Conservation (phyloP, 768 basidiomycete species). For the Termitomyces sp. region DNA sequence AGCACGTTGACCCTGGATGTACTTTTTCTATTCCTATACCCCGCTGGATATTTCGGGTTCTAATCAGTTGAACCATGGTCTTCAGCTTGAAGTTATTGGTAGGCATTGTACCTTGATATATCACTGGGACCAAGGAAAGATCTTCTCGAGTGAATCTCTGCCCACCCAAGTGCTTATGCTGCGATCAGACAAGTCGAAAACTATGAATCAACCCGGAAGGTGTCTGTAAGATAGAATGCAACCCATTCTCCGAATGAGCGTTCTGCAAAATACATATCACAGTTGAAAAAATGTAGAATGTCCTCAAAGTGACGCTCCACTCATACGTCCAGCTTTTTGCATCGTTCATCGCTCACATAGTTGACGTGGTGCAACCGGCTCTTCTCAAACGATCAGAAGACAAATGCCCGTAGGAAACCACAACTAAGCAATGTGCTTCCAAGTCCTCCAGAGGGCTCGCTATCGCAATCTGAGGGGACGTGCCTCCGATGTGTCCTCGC, state of each 20-base stretch:
- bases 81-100: slow-evolving; percentile 28
- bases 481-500: too few species aligned
- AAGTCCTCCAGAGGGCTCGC: too few species aligned
- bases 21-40: too few species aligned
- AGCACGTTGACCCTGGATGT: background rate
- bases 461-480: too few species aligned
- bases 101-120: slow-evolving; percentile 38
- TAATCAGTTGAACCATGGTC: slow-evolving; percentile 34
- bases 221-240: slow-evolving; percentile 60
- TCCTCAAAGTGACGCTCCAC: slow-evolving; percentile 42
- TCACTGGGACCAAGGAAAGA: slow-evolving; percentile 36
- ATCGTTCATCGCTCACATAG: too few species aligned
- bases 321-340: slow-evolving; percentile 11
- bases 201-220: slow-evolving; percentile 52
- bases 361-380: too few species aligned
- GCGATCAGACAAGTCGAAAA: slow-evolving; percentile 57
- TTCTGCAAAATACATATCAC: slow-evolving; percentile 47
- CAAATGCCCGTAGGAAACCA: too few species aligned
- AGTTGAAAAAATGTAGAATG: slow-evolving; percentile 35
- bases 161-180: slow-evolving; percentile 31
- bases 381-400: too few species aligned
- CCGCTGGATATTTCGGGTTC: too few species aligned
- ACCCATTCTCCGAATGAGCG: slow-evolving; percentile 57
- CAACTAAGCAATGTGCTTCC: too few species aligned
- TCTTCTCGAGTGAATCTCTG: slow-evolving; percentile 23